Evolutionary conservation across 345 rosid species (phyloP), one percentile per base, ranked within the genome.

Genomic region (Acer yangbiense): DNA sequence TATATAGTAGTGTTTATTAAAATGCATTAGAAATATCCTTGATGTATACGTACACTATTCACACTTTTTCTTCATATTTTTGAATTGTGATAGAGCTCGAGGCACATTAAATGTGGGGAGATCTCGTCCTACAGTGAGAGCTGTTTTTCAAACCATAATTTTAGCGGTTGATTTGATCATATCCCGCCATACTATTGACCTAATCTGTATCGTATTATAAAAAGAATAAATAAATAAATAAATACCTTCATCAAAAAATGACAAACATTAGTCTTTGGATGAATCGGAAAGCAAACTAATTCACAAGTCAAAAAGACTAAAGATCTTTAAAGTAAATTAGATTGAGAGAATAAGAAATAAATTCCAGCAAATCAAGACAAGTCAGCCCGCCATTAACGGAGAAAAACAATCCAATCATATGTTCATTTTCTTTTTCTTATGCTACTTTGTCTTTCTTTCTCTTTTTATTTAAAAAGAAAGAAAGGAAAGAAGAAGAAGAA

Each of bases 311-410:
- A 65, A 29, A 25, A 66, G 62, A 23, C n/a, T 2, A 7, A 52
- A 46, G 46, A 6, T 9, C 23, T 35, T 60, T 32, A 57, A 57
- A 57, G 62, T 18, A 23, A 29, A 71, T 35, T 35, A 14, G 29
- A 6, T 8, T 8, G 5, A 48, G 21, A 1, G 6, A 20, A 63
- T 27, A 52, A 21, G 9, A 23, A 10, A 46, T 8, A 27, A 13
- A 18, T 14, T 20, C 63, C 2, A 57, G 18, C 23, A 57, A 17
- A n/a, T 17, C 6, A 16, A 18, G 61, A 57, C 23, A n/a, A 65
- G 32, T 66, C 50, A 43, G 9, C 7, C 72, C 78, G 54, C 21
- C 72, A 35, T 18, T 75, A 55, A 54, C 54, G 78, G 78, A 66
- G 78, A 50, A 29, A 25, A 74, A 17, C 58, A 43, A 74, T 10